Percentiles rank a stretch among this genome's conserved stretches.
Conservation (phyloP, 2,329 filamentous ascomycete species). For the Akanthomyces muscarius region DNA sequence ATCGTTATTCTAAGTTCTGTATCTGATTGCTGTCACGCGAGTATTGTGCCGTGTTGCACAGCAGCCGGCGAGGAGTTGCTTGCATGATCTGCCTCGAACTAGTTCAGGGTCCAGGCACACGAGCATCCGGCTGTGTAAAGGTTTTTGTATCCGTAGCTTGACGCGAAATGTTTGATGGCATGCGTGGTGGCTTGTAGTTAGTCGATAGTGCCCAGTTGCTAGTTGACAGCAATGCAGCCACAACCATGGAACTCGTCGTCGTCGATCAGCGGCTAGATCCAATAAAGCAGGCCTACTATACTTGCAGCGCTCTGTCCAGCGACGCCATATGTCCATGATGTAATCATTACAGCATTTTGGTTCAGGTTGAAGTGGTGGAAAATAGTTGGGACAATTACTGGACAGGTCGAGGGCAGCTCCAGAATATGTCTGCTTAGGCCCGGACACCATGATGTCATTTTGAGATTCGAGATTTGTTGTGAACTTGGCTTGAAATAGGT, state of each 20-base stretch:
- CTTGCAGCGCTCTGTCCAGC: background rate
- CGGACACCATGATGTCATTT: background rate
- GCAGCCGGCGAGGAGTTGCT: background rate
- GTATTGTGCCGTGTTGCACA: background rate
- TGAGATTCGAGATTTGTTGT: background rate
- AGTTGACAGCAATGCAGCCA: background rate
- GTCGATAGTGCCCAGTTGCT: background rate
- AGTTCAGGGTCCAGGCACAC: background rate
- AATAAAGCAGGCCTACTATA: background rate
- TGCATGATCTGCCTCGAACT: background rate
- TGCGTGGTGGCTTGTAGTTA: background rate
- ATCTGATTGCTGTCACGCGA: background rate
- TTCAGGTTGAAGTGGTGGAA: background rate
- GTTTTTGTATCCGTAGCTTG: background rate
- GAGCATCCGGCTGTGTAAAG: background rate
- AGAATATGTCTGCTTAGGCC: background rate
- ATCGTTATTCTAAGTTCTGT: background rate
- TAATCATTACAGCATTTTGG: slow-evolving; percentile 6
- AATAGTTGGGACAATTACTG: background rate
- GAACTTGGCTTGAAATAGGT: background rate
- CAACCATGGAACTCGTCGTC: background rate
- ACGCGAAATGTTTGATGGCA: background rate
- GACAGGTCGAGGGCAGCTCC: background rate
- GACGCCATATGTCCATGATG: slow-evolving; percentile 8
- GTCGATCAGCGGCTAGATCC: background rate